A percentile compares a stretch with the other conserved stretches of the same genome.
Conservation (phyloP, 106 monocot genomes). For the Acorus gramineus region DNA sequence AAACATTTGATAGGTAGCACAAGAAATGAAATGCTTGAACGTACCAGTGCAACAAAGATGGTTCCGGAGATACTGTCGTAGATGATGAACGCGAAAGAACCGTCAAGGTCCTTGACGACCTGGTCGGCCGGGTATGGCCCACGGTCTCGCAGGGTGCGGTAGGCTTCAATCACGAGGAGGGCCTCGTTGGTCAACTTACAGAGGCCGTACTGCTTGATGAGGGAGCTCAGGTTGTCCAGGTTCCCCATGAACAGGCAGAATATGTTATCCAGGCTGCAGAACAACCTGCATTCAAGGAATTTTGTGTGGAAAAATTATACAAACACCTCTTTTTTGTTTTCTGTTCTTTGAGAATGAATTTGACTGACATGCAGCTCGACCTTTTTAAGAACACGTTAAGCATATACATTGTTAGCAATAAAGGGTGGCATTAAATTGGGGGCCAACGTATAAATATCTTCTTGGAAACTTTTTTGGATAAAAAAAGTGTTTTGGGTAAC, state of each 20-base stretch:
- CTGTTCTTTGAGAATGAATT: too few species aligned
- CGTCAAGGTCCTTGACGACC: constrained; percentile 75
- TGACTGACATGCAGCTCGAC: too few species aligned
- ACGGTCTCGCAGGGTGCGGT: constrained; percentile 89
- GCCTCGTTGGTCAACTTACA: constrained; percentile 61
- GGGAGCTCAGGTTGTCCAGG: constrained; percentile 64
- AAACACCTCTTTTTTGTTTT: too few species aligned
- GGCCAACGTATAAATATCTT: too few species aligned
- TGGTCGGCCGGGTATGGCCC: constrained; percentile 95
- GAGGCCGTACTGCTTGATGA: constrained; percentile 82
- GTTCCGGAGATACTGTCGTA: constrained; percentile 54
- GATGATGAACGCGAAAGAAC: constrained; percentile 74
- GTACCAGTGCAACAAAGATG: constrained; percentile 74
- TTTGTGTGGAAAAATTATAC: too few species aligned
- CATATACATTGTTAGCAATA: too few species aligned
- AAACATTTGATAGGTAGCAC: not conserved
- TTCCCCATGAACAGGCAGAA: constrained; percentile 79
- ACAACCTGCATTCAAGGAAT: constrained; percentile 40
- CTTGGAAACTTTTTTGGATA: too few species aligned
- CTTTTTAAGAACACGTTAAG: too few species aligned
- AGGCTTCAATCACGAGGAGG: constrained; percentile 82
- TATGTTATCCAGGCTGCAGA: constrained; percentile 67
- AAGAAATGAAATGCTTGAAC: not conserved
- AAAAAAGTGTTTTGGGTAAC: too few species aligned
- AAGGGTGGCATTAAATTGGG: too few species aligned